Evolutionary conservation across 2,329 filamentous ascomycete genomes (phyloP), one percentile per base, ranked within the genome.

Genomic region (Volutella citrinella): DNA sequence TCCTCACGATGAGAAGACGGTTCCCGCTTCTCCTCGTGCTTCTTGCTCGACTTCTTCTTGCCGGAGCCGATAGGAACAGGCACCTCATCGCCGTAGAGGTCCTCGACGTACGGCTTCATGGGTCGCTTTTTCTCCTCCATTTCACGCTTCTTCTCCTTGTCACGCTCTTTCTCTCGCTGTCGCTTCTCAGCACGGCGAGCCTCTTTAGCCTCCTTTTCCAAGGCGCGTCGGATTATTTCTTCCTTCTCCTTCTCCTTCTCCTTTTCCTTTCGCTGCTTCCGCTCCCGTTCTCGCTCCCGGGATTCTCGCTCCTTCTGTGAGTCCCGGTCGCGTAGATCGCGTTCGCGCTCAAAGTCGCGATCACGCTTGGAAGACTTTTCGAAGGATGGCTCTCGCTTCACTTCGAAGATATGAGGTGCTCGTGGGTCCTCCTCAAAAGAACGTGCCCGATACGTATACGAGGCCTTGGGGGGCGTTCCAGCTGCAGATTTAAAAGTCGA

Each of bases 331-430:
- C 62, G 62, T n/a, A 66, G 63, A 19, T 56, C 61, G 5, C 48
- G 50, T 12, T 63, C 58, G 15, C 60, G 47, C 29, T 64, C 52
- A 26, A 60, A 52, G 12, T 65, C 57, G 23, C 54, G 51, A 30
- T 69, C 69, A 27, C 62, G 65, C 42, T 64, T 69, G 4, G 64
- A 63, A 4, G 66, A 52, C 45, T 67, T 65, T 31, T 73, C 68
- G 34, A 74, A 74, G 35, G 68, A 72, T 3, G 68, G 52, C 6
- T 72, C 58, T 13, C 73, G 72, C 29, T 70, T 53, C 25, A 53
- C 66, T n/a, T 78, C 72, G 38, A 71, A 74, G 9, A 60, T 51
- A 19, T 60, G 59, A 12, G 57, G 53, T 14, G 62, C 54, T 12
- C 50, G 49, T 11, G 57, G 50, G 6, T 70, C 50, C 5, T 72